A percentile compares a stretch with the other conserved stretches of the same genome.
Evolutionary conservation across 129 eudicot genomes (phyloP).

Genomic region (Pittosporum tobira): DNA sequence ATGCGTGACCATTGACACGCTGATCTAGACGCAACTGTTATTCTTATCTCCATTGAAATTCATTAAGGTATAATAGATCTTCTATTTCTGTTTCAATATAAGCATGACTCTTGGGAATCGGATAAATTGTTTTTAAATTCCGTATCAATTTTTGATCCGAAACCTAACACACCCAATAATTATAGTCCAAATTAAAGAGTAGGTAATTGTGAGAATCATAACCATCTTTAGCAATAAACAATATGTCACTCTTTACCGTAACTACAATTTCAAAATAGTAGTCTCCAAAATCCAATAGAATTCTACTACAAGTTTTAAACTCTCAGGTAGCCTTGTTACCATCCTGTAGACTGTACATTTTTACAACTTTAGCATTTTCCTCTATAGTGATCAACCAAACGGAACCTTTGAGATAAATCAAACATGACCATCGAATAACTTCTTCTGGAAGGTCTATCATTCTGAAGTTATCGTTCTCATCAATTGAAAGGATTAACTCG

Average conservation of each 20-base stretch:
- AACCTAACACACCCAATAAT: too few relatives aligned
- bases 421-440: background rate
- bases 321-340: conserved; percentile 1
- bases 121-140: too few relatives aligned
- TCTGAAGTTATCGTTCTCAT: background rate
- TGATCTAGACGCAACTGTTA: too few relatives aligned
- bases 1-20: too few relatives aligned
- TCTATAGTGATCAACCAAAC: background rate
- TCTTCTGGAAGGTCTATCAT: background rate
- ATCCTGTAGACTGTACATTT: background rate
- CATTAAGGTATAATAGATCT: too few relatives aligned
- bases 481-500: conserved; percentile 10
- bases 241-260: conserved; percentile 6
- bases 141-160: too few relatives aligned
- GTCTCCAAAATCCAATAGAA: background rate
- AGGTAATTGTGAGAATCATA: too few relatives aligned
- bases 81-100: too few relatives aligned
- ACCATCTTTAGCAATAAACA: too few relatives aligned
- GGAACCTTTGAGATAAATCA: conserved; percentile 12
- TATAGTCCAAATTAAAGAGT: too few relatives aligned
- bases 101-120: too few relatives aligned
- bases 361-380: background rate
- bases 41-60: too few relatives aligned
- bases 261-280: conserved; percentile 4
- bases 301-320: background rate